These are phyloP conservation scores for Paramecium sonneborni DNA, from an alignment of 73 alveolate genomes.

Conservation along the genomic window DNA sequence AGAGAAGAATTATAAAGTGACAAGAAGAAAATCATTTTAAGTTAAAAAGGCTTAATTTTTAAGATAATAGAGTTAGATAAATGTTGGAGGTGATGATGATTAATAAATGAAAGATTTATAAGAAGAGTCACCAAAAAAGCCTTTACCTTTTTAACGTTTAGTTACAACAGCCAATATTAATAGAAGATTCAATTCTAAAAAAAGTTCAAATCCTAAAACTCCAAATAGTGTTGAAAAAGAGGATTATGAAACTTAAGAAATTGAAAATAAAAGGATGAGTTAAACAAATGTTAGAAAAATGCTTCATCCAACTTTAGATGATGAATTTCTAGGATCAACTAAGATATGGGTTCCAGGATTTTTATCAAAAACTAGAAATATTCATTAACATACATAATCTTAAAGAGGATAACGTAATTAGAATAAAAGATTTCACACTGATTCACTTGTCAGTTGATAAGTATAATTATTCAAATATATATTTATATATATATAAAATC, in stretches of 20 bases:
- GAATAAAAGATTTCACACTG: background rate
- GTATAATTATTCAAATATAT: slow-evolving; percentile 1
- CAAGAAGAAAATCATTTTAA: background rate
- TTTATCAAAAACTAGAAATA: background rate
- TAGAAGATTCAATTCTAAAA: background rate
- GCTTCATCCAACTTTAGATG: slow-evolving; percentile 55
- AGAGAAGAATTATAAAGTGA: slow-evolving; percentile 12
- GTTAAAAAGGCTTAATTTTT: background rate
- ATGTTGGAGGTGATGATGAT: background rate
- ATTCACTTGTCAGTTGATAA: slow-evolving; percentile 16
- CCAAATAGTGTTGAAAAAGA: background rate
- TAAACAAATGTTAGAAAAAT: background rate
- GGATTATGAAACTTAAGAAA: background rate
- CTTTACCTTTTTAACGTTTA: background rate
- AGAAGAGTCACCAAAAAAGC: background rate
- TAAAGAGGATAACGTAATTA: background rate
- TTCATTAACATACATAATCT: background rate
- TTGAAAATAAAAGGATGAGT: background rate
- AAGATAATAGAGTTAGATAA: background rate
- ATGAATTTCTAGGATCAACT: slow-evolving; percentile 5
- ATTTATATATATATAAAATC: background rate
- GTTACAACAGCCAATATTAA: background rate
- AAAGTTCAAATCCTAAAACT: background rate
- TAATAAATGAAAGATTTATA: background rate
- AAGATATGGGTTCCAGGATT: slow-evolving; percentile 55